Conservation (phyloP, 371 early-diverging fungal genomes). For the Mucor racemosus region DNA sequence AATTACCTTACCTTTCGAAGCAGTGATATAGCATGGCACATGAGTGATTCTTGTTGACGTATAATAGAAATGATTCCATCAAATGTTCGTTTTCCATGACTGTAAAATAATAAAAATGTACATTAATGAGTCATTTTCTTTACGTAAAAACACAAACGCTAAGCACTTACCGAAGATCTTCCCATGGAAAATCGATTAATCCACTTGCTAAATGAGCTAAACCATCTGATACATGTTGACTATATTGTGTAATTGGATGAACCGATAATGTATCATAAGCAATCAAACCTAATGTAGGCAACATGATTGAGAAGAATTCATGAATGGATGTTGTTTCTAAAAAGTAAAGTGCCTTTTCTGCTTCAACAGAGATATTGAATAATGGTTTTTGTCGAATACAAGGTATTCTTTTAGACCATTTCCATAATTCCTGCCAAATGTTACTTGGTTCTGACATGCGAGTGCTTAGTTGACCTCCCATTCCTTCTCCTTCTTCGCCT, state of each 20-base stretch:
- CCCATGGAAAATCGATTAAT: conserved; percentile 58
- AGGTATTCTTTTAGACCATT: conserved; percentile 70
- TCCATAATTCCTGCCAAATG: conserved; percentile 90
- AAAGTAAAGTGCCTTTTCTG: conserved; percentile 74
- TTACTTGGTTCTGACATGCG: conserved; percentile 85
- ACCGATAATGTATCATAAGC: conserved; percentile 76
- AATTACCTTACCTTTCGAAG: conserved; percentile 55
- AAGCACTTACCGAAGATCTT: conserved; percentile 43
- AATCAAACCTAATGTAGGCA: conserved; percentile 76
- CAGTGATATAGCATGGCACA: conserved; percentile 68
- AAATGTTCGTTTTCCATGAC: conserved; percentile 43
- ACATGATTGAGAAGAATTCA: conserved; percentile 71
- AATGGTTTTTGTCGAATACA: conserved; percentile 77
- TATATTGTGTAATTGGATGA: conserved; percentile 63
- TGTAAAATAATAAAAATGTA: conserved; percentile 26
- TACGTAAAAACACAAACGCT: too few species aligned
- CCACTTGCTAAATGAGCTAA: conserved; percentile 52
- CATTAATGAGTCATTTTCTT: background rate
- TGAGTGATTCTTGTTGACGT: conserved; percentile 60
- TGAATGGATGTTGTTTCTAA: conserved; percentile 72
- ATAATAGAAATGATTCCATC: conserved; percentile 55
- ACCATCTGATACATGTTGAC: conserved; percentile 49
- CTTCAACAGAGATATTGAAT: conserved; percentile 78
- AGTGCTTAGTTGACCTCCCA: conserved; percentile 65
- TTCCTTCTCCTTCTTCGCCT: conserved; percentile 1